Evolutionary conservation across 2,329 filamentous ascomycete species (phyloP).

Genomic region (Xylaria sp.): DNA sequence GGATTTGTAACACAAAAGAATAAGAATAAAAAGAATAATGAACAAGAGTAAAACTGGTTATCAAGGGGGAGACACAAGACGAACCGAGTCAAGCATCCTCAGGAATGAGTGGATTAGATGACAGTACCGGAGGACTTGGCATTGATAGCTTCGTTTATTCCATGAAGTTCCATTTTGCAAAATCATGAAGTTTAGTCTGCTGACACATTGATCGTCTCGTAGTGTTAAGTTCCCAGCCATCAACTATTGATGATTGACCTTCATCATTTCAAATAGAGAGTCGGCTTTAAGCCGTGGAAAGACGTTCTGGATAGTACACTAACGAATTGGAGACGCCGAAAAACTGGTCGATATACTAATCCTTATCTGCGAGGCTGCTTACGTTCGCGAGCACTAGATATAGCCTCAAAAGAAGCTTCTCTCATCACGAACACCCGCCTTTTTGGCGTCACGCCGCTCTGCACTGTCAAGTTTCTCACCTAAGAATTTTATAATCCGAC

Average conservation of each 20-base stretch:
- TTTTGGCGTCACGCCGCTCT: slow-evolving; percentile 22
- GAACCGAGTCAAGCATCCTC: not conserved
- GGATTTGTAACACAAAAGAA: slow-evolving; percentile 1
- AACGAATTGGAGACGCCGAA: slow-evolving; percentile 40
- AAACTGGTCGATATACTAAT: slow-evolving; percentile 31
- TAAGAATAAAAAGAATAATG: too few species aligned
- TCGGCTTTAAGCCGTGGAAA: not conserved
- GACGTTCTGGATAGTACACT: slow-evolving; percentile 11
- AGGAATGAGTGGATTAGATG: not conserved
- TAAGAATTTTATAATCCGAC: slow-evolving; percentile 33
- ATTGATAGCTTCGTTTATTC: slow-evolving; percentile 12
- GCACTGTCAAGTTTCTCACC: slow-evolving; percentile 31
- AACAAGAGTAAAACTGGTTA: not conserved
- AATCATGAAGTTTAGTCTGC: slow-evolving; percentile 10
- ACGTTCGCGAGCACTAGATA: slow-evolving; percentile 25
- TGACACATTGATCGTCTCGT: slow-evolving; percentile 14
- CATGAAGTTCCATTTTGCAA: slow-evolving; percentile 3
- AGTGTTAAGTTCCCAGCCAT: not conserved
- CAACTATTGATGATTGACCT: not conserved
- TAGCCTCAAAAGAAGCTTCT: slow-evolving; percentile 13
- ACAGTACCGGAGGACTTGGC: slow-evolving; percentile 2
- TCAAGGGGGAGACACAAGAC: not conserved
- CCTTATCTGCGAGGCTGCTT: slow-evolving; percentile 31
- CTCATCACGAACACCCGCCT: slow-evolving; percentile 24
- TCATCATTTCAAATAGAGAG: slow-evolving; percentile 7